Evolutionary conservation across 805 yeast species (phyloP), one percentile per base, ranked within the genome.

Genomic region (Metschnikowia picachoensis): DNA sequence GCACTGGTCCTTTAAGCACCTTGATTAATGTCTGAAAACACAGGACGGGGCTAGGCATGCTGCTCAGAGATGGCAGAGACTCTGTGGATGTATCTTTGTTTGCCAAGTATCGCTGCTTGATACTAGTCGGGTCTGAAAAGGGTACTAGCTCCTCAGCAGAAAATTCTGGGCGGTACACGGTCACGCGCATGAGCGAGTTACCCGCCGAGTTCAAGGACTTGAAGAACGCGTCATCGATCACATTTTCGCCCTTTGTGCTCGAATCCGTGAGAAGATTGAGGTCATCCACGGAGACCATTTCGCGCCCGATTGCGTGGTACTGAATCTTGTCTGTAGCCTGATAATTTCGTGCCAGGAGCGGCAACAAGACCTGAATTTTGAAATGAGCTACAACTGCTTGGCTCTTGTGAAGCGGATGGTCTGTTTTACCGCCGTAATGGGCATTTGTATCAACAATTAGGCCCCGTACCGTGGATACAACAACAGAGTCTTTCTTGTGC

Each of bases 1-100:
- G 60, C 17, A 88, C 61, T 0, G 95, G 92, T 2, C 89, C 91
- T 51, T 73, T 78, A 39, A 87, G 65, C 8, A 85, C 83, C 49
- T 79, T 80, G 53, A 77, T 73, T 14, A 88, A 57, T 0, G 88
- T 83, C 40, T 70, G 68, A 17, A 85, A 67, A 54, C 95, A 84
- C 37, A 75, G 77, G 0, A 76, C 60, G 3, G 82, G 76, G 3
- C 78, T 65, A 0, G 95, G 91, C 1, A 64, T 54, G 1, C 62
- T 50, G 10, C 62, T 67, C 0, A 61, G 51, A 0, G 67, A 60
- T 20, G 63, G 65, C 37, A 48, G 35, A 49, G 50, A 41, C 60
- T 53, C 53, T 4, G 61, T 52, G 64, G 68, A 52, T 51, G 45
- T 51, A 25, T 55, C 57, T 16, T 64, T 60, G 0, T 70, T 72